These are phyloP conservation scores for Schizothecium vesticola DNA, from an alignment of 495 filamentous ascomycete genomes.

Conservation along the genomic window DNA sequence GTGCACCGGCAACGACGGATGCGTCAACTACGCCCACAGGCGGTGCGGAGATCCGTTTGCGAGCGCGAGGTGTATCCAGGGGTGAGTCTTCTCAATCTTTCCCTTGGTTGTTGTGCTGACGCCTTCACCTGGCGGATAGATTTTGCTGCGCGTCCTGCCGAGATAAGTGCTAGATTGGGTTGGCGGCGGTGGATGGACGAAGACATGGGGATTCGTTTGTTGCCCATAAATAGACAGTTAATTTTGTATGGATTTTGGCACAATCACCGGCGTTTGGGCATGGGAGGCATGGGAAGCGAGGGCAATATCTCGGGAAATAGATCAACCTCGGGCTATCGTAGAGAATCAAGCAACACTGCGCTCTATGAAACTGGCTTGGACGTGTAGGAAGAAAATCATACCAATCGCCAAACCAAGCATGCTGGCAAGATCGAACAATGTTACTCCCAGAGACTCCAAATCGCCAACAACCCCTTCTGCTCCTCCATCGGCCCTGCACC, in stretches of 20 bases:
- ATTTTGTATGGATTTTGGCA: background rate
- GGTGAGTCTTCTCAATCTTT: background rate
- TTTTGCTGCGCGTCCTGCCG: background rate
- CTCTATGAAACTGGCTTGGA: background rate
- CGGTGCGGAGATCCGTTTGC: background rate
- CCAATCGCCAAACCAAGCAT: background rate
- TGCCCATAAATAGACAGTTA: background rate
- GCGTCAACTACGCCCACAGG: background rate
- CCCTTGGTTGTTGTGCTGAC: background rate
- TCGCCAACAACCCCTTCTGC: constrained; percentile 1
- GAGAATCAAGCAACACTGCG: background rate
- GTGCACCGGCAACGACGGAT: background rate
- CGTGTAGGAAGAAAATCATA: background rate
- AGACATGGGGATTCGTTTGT: background rate
- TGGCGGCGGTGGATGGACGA: background rate
- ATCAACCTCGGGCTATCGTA: background rate
- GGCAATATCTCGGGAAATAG: background rate
- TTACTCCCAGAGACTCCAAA: constrained; percentile 2
- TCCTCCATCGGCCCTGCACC: background rate
- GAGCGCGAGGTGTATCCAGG: background rate
- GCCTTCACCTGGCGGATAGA: background rate
- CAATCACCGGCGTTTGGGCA: background rate
- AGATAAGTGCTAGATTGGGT: background rate
- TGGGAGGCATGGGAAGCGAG: background rate
- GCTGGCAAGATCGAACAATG: background rate